Percentiles rank a stretch among this genome's conserved stretches.
Conservation (phyloP, 129 eudicot genomes). For the Kitagawia praeruptora region DNA sequence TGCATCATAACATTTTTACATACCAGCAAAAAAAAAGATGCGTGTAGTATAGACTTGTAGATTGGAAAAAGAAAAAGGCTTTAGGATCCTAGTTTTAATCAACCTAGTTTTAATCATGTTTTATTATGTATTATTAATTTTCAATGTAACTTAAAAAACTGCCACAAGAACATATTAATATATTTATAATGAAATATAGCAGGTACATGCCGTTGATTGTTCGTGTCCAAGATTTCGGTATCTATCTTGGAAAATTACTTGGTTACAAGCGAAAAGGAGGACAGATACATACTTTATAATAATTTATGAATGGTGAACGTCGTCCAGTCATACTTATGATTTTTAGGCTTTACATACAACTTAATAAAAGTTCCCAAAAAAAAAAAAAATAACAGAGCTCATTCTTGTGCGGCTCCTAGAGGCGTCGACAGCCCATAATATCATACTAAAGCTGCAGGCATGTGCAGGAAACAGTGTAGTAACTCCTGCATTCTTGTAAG, state of each 20-base stretch:
- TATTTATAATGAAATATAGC: background rate
- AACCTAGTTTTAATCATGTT: background rate
- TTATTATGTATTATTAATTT: background rate
- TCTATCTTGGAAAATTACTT: background rate
- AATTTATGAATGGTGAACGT: no score
- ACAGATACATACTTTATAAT: no score
- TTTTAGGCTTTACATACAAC: no score
- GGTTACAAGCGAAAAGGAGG: background rate
- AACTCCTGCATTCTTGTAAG: no score
- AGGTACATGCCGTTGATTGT: background rate
- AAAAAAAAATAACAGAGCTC: no score
- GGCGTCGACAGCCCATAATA: no score
- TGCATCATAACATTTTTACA: constrained; percentile 25
- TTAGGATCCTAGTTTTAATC: background rate
- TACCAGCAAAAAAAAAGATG: background rate
- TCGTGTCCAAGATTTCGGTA: background rate
- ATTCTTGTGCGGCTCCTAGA: no score
- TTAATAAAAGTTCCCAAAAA: no score
- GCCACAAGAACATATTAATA: background rate
- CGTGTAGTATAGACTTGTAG: background rate
- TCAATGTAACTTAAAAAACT: background rate
- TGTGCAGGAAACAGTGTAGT: no score
- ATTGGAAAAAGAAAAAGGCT: background rate
- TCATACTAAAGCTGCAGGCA: no score
- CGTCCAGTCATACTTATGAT: no score